Conservation (phyloP, 108 stramenopile species). For the Skeletonema menzelii region DNA sequence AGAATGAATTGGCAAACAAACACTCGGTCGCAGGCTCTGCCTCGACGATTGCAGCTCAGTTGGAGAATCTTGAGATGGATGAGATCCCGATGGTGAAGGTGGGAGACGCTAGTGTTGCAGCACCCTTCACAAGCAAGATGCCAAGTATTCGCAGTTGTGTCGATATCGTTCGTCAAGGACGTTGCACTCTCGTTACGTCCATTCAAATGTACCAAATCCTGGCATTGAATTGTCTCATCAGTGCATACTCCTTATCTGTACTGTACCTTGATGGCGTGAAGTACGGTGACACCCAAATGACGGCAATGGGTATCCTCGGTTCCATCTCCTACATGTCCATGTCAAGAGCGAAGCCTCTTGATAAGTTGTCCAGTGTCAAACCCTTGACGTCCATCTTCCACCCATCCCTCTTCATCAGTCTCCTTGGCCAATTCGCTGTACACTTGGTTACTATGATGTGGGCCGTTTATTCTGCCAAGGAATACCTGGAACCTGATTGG, state of each 20-base stretch:
- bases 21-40: slow-evolving; percentile 68
- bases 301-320: slow-evolving; percentile 90
- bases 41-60: slow-evolving; percentile 68
- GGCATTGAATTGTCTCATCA: slow-evolving; percentile 95
- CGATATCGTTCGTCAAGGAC: slow-evolving; percentile 95
- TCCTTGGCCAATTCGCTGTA: slow-evolving; percentile 92
- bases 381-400: slow-evolving; percentile 96
- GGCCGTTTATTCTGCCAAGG: slow-evolving; percentile 79
- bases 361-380: slow-evolving; percentile 87
- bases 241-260: slow-evolving; percentile 94
- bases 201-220: slow-evolving; percentile 97
- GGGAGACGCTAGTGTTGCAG: slow-evolving; percentile 96
- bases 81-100: slow-evolving; percentile 92
- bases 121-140: slow-evolving; percentile 97
- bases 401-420: slow-evolving; percentile 90
- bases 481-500: slow-evolving; percentile 78
- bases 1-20: slow-evolving; percentile 50
- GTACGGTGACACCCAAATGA: slow-evolving; percentile 97
- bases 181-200: slow-evolving; percentile 88
- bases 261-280: slow-evolving; percentile 97
- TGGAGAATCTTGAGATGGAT: slow-evolving; percentile 81
- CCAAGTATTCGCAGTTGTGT: slow-evolving; percentile 95
- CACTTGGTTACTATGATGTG: slow-evolving; percentile 90
- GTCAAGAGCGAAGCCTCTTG: slow-evolving; percentile 92
- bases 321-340: slow-evolving; percentile 94